These are phyloP conservation scores for Sutorius australiensis DNA, from an alignment of 768 basidiomycete species.

Conservation along the genomic window DNA sequence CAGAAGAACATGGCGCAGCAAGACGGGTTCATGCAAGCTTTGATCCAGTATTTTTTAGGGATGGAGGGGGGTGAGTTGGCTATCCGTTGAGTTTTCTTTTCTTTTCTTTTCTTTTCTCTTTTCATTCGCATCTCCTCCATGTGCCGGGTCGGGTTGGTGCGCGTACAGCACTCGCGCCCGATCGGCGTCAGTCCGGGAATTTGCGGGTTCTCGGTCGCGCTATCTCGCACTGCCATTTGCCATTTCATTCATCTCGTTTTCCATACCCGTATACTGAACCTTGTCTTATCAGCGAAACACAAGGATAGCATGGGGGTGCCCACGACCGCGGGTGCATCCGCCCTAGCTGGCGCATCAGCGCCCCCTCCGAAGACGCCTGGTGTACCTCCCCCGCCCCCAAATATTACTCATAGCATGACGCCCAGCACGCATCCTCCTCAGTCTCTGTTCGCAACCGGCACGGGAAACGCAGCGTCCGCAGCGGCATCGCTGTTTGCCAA, in stretches of 20 bases:
- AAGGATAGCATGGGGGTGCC: conserved; percentile 16
- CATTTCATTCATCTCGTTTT: not conserved
- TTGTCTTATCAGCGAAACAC: conserved; percentile 17
- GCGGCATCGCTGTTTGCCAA: conserved; percentile 17
- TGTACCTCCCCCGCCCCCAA: conserved; percentile 7
- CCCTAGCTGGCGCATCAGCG: conserved; percentile 2
- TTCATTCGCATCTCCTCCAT: no score
- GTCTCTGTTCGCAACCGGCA: conserved; percentile 21
- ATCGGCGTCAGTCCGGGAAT: not conserved
- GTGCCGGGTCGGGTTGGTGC: no score
- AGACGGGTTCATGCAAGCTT: conserved; percentile 75
- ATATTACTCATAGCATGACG: conserved; percentile 27
- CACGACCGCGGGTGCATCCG: conserved; percentile 16
- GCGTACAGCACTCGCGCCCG: no score
- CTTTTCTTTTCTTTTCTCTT: not conserved
- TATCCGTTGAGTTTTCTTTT: conserved; percentile 4
- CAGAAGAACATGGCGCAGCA: conserved; percentile 78
- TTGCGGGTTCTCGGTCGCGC: not conserved
- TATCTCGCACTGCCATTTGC: not conserved
- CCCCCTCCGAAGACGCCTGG: conserved; percentile 21
- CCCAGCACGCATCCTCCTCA: conserved; percentile 32
- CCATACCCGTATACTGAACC: conserved; percentile 5
- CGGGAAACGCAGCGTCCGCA: conserved; percentile 12
- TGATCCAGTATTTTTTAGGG: conserved; percentile 79
- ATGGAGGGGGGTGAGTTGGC: conserved; percentile 53